Base-by-base conservation (phyloP, 164 flowering plant genomes). In the Chimonanthus praecox region DNA sequence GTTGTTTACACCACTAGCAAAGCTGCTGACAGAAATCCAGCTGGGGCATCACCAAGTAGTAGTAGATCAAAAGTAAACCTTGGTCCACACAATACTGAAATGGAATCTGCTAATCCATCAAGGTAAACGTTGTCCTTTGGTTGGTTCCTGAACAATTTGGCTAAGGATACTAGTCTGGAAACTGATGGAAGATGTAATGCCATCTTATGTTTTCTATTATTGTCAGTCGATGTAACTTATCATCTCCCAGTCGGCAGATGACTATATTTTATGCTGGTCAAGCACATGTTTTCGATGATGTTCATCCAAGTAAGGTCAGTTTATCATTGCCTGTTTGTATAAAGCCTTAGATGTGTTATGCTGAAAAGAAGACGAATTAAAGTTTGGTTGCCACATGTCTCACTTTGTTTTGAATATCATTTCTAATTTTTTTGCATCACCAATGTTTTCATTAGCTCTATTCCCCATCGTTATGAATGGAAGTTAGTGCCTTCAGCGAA, bases 241-340 rank as follows among this genome's bases (percentile, higher is more conserved):
- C 81, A 62, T 84, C 92, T 20, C 74, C 73, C 13, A 80, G 86
- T 73, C 80, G 85, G 68, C 97, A 94, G 74, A 94, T 94, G 99
- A 94, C 99, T 71, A 91, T 94, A 78, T 92, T 94, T 75, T 92
- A 91, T 78, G 91, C 90, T 16, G 99, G 99, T 71, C 97, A 91
- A 83, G 97, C 97, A 47, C 97, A 92, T 83, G 99, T 92, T 51
- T 94, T 94, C 77, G 97, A 94, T 81, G 94, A 92, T 78, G 99
- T 94, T 69, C 97, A 91, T 77, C 93, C 92, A 58, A 85, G 83
- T 82, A 94, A 94, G 97, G 97, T 94, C 47, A 64, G 69, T 48
- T 43, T 50, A 51, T 7, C 9, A 13, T 3, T 49, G 20, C 43
- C 47, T 61, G 9, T 20, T 44, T 71, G 10, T 33, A 33, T 33